Base-by-base conservation (phyloP, 176 grass and related monocot species). In the Avena eriantha region DNA sequence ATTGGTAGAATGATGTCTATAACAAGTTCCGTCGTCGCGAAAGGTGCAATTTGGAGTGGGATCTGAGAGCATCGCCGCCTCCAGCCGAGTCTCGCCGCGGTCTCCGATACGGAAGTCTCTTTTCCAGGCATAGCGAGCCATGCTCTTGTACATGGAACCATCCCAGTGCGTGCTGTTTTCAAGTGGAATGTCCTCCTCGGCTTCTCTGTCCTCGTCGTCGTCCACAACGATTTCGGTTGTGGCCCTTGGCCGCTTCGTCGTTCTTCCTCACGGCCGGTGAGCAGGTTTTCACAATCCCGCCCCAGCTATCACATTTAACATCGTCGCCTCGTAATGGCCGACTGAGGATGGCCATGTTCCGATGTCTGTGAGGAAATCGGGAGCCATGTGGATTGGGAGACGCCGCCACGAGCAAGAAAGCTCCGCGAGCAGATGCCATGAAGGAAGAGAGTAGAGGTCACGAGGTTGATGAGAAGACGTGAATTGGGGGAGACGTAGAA, bases 111-210 rank as follows among this genome's bases (percentile, higher is more conserved):
- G 18, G 10, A 43, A 43, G 35, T 1, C 1, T 5, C 11, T n/a
- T 10, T 71, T 43, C 68, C 68, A 4, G 29, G 29, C 29, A 29
- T 29, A 29, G 19, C 21, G 8, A 45, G 5, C 8, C 18, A 43
- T 43, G 1, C 4, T 18, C 18, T 35, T 21, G 36, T 71, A 71
- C 68, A 71, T 43, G 1, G 68, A 70, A 4, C 68, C 68, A 12
- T 70, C 68, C 41, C 68, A 35, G 68, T 70, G 68, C 1, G 35
- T 43, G 68, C 34, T 70, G 10, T 19, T 41, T n/a, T 39, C 35
- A 10, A 43, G 3, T 43, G 29, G 29, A 29, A 70, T 39, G 0
- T 10, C 1, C 0, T 2, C 1, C 2, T 3, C 0, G 0, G 4
- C 56, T 58, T 9, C 34, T 43, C 21, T 34, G 10, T 43, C 35